Evolutionary conservation across 2,329 filamentous ascomycete species (phyloP), one percentile per base, ranked within the genome.

Genomic region (Fusarium liriodendri): DNA sequence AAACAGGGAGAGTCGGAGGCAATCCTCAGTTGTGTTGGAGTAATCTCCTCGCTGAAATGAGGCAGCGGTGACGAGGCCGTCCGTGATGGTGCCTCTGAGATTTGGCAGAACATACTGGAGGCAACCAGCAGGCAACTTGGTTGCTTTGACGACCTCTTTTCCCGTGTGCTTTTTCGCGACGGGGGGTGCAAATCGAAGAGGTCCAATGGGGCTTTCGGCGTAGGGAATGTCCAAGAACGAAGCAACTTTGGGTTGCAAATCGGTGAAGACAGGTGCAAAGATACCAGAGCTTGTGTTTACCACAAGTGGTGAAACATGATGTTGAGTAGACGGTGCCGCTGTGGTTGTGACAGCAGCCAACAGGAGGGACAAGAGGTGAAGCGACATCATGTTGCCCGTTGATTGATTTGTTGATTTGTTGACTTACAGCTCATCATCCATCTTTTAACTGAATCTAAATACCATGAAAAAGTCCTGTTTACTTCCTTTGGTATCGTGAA

Each of bases 21-120:
- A 75, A 25, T 75, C 73, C 33, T 75, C 73, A 8, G 70, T 75
- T 3, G 73, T 76, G 14, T 75, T 76, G 14, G 32, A 35, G 35
- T 63, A 74, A 29, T 76, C 45, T 13, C 73, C 73, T 0, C 67
- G 67, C 11, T 75, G 73, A 20, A 75, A 74, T 7, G 27, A 62
- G 7, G 62, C 72, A 6, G 73, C 62, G 9, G 62, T 60, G 18
- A 76, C 32, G 4, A 37, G 54, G 0, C 27, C 62, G 9, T 59
- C 55, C 7, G 22, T 16, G 20, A 76, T 22, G 13, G 67, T 64
- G 13, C 65, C 70, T 35, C 63, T 69, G 2, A 76, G 64, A 3
- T 45, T 20, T 0, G 35, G 40, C 6, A 40, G 27, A 14, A 74
- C 58, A 11, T 75, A 74, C 62, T 75, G 73, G 0, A 75, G 66